Evolutionary conservation across 1,284 basidiomycete genomes (phyloP), one percentile per base, ranked within the genome.

Genomic region (Tilletia indica): DNA sequence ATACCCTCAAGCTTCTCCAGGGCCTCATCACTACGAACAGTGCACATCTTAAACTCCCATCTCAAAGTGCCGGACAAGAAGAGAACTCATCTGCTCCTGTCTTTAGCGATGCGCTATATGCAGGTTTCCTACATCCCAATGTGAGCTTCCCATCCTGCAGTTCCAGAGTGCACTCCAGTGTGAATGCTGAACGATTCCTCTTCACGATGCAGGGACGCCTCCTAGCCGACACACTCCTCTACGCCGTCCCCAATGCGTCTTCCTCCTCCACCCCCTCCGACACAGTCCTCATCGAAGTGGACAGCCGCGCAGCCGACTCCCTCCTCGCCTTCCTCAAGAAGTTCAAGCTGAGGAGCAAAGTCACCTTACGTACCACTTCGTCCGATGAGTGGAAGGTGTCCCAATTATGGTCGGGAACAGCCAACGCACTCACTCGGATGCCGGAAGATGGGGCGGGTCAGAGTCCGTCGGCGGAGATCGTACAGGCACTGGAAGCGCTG

Each of bases 321-420:
- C 86, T 96, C 48, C 82, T 90, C 25, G 83, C 88, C 31, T 86
- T 91, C 76, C 87, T 97, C 73, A 93, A 92, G 78, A 91, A 92
- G 6, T 94, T 93, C 85, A 89, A 96, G 71, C 88, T 99, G 2
- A 90, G 96, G 4, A 90, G 93, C 38, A 97, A 94, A 84, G 93
- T 98, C 48, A 91, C 90, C 82, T 86, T 98, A 51, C 12, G 31
- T 5, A 54, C 19, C 0, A 91, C 94, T 81, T 91, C 91, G 0
- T 89, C 90, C 0, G 87, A 89, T 3, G 88, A 92, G 76, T 94
- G 90, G 86, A 89, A 91, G 76, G 88, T 93, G 3, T 94, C 91
- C 89, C 88, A 90, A 2, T 87, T 90, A 1, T 97, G 93, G 93
- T 90, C 90, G 1, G 87, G 87, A 14, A 54, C 69, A 4, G 19